phyloP scores from a whole-genome alignment of 768 basidiomycete species.

The Suillus subaureus region DNA sequence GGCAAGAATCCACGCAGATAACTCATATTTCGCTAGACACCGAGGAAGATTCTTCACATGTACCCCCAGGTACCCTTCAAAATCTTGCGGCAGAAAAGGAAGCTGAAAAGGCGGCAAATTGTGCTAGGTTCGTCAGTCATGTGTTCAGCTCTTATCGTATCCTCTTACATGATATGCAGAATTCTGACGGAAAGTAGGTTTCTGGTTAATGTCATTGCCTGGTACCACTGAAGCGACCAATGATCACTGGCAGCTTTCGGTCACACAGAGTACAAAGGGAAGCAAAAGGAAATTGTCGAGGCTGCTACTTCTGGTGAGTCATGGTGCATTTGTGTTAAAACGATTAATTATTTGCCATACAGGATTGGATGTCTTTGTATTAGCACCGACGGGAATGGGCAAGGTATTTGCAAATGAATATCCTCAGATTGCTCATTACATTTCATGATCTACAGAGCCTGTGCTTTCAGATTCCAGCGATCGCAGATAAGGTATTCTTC shows the following conservation, averaged over 20 bases:
- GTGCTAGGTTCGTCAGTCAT: neutral
- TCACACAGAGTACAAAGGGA: conserved; percentile 69
- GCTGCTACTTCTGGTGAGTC: conserved; percentile 62
- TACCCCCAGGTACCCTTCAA: neutral
- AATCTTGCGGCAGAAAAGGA: neutral
- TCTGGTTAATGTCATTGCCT: neutral
- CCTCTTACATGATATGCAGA: conserved; percentile 10
- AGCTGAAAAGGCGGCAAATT: neutral
- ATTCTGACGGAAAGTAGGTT: conserved; percentile 28
- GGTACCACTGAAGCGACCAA: neutral
- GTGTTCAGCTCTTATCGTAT: neutral
- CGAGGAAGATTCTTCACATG: neutral
- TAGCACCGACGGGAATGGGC: conserved; percentile 89
- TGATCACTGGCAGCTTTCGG: conserved; percentile 72
- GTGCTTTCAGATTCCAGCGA: conserved; percentile 84
- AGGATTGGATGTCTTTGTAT: conserved; percentile 76
- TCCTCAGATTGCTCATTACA: neutral
- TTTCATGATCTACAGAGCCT: conserved; percentile 53
- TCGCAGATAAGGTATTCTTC: conserved; percentile 53
- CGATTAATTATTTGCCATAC: neutral
- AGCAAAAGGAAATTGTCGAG: conserved; percentile 75
- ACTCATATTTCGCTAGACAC: neutral
- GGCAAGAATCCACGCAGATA: neutral
- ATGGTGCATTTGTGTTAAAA: conserved; percentile 8
- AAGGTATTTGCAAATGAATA: conserved; percentile 50